Conservation (phyloP, 2,329 filamentous ascomycete genomes). For the Sordariomycetes sp. region DNA sequence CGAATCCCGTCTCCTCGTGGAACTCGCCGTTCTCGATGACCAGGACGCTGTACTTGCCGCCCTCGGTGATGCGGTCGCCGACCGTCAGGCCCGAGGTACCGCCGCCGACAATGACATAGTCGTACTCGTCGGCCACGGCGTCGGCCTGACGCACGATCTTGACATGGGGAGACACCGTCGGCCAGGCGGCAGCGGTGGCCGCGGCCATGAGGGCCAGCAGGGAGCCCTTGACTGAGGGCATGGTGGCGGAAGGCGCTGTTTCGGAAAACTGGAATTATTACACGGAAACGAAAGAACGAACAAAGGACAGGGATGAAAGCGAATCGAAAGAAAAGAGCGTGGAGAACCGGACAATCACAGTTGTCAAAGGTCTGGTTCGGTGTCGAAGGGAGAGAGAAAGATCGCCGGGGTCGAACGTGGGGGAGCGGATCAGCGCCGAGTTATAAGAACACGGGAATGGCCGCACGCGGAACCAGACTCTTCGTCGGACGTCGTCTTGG, state of each 20-base stretch:
- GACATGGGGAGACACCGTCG: constrained; percentile 1
- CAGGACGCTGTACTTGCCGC: constrained; percentile 3
- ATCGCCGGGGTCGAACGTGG: neutral
- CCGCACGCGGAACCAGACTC: too few relatives aligned
- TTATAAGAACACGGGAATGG: neutral
- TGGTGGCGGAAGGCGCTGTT: neutral
- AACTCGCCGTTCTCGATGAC: constrained; percentile 3
- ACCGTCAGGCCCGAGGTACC: constrained; percentile 12
- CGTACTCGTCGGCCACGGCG: constrained; percentile 3
- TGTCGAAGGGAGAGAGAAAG: neutral
- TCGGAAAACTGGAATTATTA: too few relatives aligned
- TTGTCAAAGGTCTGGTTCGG: too few relatives aligned
- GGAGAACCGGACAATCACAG: neutral
- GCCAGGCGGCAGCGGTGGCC: constrained; percentile 2
- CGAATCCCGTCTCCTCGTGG: constrained; percentile 3
- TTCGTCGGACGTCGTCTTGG: too few relatives aligned
- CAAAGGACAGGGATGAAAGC: neutral
- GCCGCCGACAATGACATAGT: constrained; percentile 20
- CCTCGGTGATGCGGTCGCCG: constrained; percentile 3
- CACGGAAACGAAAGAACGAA: neutral
- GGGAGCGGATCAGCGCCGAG: neutral
- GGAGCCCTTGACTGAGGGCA: neutral
- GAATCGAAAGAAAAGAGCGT: neutral
- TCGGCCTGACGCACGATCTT: constrained; percentile 2
- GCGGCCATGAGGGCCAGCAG: neutral